Evolutionary conservation across 139 green algal species (phyloP).

Genomic region (Asterochloris erici): DNA sequence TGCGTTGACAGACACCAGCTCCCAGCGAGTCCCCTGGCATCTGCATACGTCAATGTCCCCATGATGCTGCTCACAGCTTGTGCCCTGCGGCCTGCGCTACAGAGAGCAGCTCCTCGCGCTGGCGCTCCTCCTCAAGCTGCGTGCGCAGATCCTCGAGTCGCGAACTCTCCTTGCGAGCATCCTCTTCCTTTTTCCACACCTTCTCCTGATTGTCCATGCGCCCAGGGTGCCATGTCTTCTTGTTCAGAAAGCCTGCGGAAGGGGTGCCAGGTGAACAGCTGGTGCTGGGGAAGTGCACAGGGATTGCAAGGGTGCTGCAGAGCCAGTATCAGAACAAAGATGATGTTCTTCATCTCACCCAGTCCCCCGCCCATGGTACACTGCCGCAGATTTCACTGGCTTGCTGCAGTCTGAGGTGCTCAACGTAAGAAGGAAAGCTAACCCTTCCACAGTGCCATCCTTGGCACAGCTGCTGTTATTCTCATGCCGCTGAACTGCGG

Average conservation of each 20-base stretch:
- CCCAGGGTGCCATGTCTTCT: slow-evolving; percentile 88
- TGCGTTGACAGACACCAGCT: background rate
- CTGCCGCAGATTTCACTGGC: no score
- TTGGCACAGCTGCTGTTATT: no score
- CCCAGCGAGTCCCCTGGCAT: background rate
- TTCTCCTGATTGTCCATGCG: slow-evolving; percentile 74
- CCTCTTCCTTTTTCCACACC: slow-evolving; percentile 92
- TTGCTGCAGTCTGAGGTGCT: no score
- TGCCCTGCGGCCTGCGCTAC: slow-evolving; percentile 59
- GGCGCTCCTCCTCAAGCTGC: slow-evolving; percentile 84
- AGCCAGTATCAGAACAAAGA: no score
- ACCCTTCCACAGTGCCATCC: no score
- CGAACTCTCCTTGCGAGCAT: slow-evolving; percentile 67
- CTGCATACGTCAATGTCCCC: background rate
- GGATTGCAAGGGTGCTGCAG: no score
- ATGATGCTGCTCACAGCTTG: slow-evolving; percentile 39
- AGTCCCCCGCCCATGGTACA: no score
- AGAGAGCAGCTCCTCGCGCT: slow-evolving; percentile 65
- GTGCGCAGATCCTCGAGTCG: slow-evolving; percentile 84
- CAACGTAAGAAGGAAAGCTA: no score
- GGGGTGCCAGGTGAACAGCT: no score
- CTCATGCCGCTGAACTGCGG: no score
- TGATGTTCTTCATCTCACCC: no score
- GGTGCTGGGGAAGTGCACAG: no score
- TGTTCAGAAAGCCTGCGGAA: slow-evolving; percentile 76